phyloP scores from a whole-genome alignment of 306 rosid genomes.

The Fagus sylvatica region DNA sequence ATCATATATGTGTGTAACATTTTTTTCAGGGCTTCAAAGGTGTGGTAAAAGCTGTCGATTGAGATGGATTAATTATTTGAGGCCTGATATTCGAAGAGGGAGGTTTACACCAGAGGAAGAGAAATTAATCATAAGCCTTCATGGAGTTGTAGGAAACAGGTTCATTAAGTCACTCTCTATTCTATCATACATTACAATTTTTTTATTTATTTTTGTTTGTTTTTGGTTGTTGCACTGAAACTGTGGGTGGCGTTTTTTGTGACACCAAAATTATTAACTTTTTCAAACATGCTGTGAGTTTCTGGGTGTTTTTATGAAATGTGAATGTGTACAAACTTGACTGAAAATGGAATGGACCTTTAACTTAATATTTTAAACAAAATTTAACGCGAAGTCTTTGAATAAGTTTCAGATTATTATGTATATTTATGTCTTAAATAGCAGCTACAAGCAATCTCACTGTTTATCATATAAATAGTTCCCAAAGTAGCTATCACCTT shows the following conservation, averaged over 20 bases:
- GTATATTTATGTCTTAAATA: background rate
- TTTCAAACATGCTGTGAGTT: background rate
- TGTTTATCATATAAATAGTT: background rate
- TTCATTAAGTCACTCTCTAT: slow-evolving; percentile 15
- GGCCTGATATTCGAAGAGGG: slow-evolving; percentile 98
- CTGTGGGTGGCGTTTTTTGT: background rate
- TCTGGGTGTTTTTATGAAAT: background rate
- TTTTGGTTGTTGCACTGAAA: background rate
- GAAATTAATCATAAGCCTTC: slow-evolving; percentile 91
- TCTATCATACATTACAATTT: background rate
- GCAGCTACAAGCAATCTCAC: slow-evolving; percentile 7
- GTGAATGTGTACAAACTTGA: slow-evolving; percentile 8
- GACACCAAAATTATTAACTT: background rate
- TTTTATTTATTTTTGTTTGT: no score
- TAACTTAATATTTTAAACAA: slow-evolving; percentile 16
- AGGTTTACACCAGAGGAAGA: slow-evolving; percentile 94
- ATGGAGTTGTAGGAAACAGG: slow-evolving; percentile 98
- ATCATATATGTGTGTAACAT: background rate
- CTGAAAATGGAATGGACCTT: slow-evolving; percentile 20
- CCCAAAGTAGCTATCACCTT: slow-evolving; percentile 16
- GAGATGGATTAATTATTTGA: slow-evolving; percentile 97
- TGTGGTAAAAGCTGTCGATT: slow-evolving; percentile 97
- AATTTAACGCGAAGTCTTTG: slow-evolving; percentile 26
- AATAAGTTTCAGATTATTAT: background rate
- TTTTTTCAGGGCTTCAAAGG: slow-evolving; percentile 79